These are phyloP conservation scores for Globisporangium yorkense DNA, from an alignment of 352 stramenopile genomes.

Conservation along the genomic window DNA sequence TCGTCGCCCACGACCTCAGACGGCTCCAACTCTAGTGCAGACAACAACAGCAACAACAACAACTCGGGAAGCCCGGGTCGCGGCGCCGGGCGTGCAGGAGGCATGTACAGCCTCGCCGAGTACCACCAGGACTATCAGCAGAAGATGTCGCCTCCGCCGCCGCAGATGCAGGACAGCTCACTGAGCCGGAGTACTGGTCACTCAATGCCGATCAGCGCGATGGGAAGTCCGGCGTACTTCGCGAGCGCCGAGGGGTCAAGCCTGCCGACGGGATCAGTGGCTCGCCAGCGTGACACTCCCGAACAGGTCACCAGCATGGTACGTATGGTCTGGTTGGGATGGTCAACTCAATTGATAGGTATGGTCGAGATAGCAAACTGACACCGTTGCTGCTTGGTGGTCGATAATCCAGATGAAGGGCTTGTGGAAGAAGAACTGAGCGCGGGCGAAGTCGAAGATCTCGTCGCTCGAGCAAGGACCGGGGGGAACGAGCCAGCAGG, in stretches of 20 bases:
- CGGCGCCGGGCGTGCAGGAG: constrained; percentile 17
- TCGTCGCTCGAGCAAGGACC: neutral
- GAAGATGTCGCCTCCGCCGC: constrained; percentile 12
- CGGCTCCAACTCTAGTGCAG: constrained; percentile 67
- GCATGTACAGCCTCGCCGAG: constrained; percentile 24
- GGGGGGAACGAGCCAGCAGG: neutral
- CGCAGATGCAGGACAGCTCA: constrained; percentile 11
- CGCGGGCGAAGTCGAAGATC: neutral
- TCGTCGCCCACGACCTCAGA: constrained; percentile 70
- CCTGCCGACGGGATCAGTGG: constrained; percentile 20
- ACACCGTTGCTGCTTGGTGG: neutral
- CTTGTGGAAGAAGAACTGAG: constrained; percentile 78
- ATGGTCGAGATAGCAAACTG: neutral
- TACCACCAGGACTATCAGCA: constrained; percentile 36
- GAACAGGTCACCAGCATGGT: constrained; percentile 52
- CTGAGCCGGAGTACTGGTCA: constrained; percentile 12
- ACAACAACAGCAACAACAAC: constrained; percentile 64
- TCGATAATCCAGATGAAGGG: constrained; percentile 53
- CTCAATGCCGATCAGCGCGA: constrained; percentile 3
- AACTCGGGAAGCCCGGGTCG: constrained; percentile 42
- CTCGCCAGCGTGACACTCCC: constrained; percentile 25
- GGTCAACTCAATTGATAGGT: neutral
- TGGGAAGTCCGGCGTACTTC: constrained; percentile 22
- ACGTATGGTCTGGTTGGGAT: neutral
- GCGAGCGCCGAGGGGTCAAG: constrained; percentile 17